phyloP scores from a whole-genome alignment of 495 filamentous ascomycete species.

The Xylaria bambusicola region DNA sequence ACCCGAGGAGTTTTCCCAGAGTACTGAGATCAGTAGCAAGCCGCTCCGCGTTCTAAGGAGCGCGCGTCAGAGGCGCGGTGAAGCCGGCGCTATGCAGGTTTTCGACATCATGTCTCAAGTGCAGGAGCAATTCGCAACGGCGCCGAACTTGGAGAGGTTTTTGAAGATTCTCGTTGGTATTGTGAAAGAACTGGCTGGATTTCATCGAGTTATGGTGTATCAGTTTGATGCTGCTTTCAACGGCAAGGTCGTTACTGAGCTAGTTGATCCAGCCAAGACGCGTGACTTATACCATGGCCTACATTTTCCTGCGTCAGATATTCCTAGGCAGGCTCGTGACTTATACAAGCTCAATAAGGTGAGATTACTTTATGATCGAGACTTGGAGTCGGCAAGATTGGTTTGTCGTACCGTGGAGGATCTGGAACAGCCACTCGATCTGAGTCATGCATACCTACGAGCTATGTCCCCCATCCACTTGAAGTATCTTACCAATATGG shows the following conservation, averaged over 20 bases:
- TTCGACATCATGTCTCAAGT: slow-evolving; percentile 91
- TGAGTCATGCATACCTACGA: slow-evolving; percentile 82
- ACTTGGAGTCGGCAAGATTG: slow-evolving; percentile 73
- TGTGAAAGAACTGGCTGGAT: slow-evolving; percentile 86
- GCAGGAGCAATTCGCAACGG: slow-evolving; percentile 73
- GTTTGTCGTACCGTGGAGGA: slow-evolving; percentile 80
- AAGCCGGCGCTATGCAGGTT: slow-evolving; percentile 89
- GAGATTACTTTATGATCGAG: slow-evolving; percentile 74
- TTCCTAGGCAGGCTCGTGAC: slow-evolving; percentile 82
- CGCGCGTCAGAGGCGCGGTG: slow-evolving; percentile 73
- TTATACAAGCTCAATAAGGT: slow-evolving; percentile 82
- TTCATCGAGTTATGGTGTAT: slow-evolving; percentile 92
- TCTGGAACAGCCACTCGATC: slow-evolving; percentile 75
- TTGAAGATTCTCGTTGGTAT: slow-evolving; percentile 75
- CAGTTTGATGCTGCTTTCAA: slow-evolving; percentile 86
- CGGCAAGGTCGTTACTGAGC: slow-evolving; percentile 82
- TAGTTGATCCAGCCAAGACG: slow-evolving; percentile 78
- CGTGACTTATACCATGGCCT: slow-evolving; percentile 88
- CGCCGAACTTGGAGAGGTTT: slow-evolving; percentile 66
- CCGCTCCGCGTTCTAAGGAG: slow-evolving; percentile 79
- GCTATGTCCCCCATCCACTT: slow-evolving; percentile 91
- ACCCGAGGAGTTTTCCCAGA: slow-evolving; percentile 69
- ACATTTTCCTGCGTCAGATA: slow-evolving; percentile 90
- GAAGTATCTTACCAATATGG: slow-evolving; percentile 91
- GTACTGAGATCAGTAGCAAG: slow-evolving; percentile 70